Base-by-base conservation (phyloP, 1,284 basidiomycete genomes). In the Cutaneotrichosporon sp. region DNA sequence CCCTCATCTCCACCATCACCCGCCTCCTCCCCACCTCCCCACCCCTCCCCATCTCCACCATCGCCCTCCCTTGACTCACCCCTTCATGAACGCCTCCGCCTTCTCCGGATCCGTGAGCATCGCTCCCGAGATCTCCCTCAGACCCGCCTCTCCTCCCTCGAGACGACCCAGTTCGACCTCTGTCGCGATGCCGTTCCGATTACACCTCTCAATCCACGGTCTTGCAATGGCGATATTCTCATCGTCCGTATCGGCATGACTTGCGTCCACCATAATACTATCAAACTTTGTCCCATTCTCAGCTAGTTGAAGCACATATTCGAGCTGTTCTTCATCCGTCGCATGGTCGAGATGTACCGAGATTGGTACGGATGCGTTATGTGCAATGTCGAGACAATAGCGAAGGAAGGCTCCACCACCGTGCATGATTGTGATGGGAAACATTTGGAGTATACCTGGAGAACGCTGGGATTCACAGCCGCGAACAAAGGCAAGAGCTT, bases 111-210 rank as follows among this genome's bases (percentile, higher is more conserved):
- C 78, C 16, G 82, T 83, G 52, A 82, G 73, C 72, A 81, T 79
- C 8, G 78, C 80, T 26, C 81, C 80, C 13, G 75, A 72, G 62
- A 83, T 81, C 64, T 79, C 73, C n/a, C 81, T 69, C n/a, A 83
- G 72, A 40, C 82, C 82, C 3, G 80, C 81, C 62, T 83, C 82
- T 21, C 82, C 82, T 31, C 82, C 81, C 57, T 82, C 81, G 38
- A 83, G 66, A 47, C 82, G 70, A 47, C 82, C 82, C 6, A 83
- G 73, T 71, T 83, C 82, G 52, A 83, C 82, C 69, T 83, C 82
- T 38, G 81, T 81, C 1, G 81, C 81, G 56, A 83, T 78, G 18
- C 82, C 82, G 47, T 62, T 67, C 26, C 70, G 69, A 46, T 73
- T 74, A 65, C 73, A 75, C 63, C 77, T 72, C 68, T 74, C 70